Evolutionary conservation across 2,329 filamentous ascomycete species (phyloP), one percentile per base, ranked within the genome.

Genomic region (Colletotrichum sp.): DNA sequence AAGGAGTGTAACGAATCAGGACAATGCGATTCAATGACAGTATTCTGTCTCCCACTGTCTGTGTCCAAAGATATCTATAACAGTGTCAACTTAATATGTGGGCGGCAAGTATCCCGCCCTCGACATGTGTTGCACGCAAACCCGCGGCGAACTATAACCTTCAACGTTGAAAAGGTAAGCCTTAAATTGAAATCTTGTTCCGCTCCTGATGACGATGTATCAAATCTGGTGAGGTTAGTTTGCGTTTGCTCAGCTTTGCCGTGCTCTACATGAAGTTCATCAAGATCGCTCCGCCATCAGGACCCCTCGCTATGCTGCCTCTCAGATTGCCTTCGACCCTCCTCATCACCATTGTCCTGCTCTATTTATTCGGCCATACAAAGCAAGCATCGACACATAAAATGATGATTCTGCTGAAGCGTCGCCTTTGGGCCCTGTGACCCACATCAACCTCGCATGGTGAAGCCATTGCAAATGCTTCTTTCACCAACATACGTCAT

Each of bases 31-130:
- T n/a, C n/a, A n/a, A 36, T 36, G 34, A 7, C 13, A 36, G 6
- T 6, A 36, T 16, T n/a, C n/a, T n/a, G n/a, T n/a, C n/a, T 38
- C 38, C 18, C 9, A 9, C 18, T n/a, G 5, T 43, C 1, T 43
- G 9, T n/a, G 16, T 43, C 38, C 18, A 48, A 0, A n/a, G 18
- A n/a, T n/a, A 48, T 2, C 0, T 0, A 4, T 0, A 1, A n/a
- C 6, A 4, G 18, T 48, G 18, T 48, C 0, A 9, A 48, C 0
- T 48, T 0, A 4, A 48, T 48, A 1, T 4, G 18, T 0, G 38
- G 38, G 38, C 38, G 43, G 43, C 10, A 21, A 52, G n/a, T 21
- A 52, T 52, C n/a, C n/a, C 2, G 6, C 43, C 43, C 38, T n/a
- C 38, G 18, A n/a, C 38, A 0, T 10, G 2, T 6, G 18, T 6